Evolutionary conservation across 1,284 basidiomycete species (phyloP), one percentile per base, ranked within the genome.

Genomic region (Omphalotus olearius): DNA sequence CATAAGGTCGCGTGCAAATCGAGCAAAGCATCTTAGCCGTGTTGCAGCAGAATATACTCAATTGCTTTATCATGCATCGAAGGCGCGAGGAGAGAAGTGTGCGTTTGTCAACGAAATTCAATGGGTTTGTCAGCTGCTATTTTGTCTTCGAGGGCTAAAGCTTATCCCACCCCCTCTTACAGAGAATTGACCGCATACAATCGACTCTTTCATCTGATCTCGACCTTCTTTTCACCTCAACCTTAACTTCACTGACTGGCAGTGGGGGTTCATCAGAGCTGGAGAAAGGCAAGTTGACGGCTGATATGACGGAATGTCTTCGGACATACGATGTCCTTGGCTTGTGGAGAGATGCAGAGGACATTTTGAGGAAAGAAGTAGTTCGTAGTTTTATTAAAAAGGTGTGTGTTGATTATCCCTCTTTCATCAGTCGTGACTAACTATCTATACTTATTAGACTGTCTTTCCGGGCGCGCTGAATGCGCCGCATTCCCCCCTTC

Each of bases 11-110:
- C 77, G 78, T 49, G 79, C 76, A 3, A 87, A 82, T 57, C 80
- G 80, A 26, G 86, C 88, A 3, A 97, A 97, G 66, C 85, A 93
- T 61, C 76, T 98, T 3, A 79, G 82, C 13, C 82, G 94, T 45
- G 88, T 94, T 13, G 92, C 93, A 10, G 76, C 85, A 10, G 95
- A 97, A 67, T 97, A 95, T 64, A 91, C 82, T 2, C 93, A 98
- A 64, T 76, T 98, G n/a, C 74, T 93, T 33, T 98, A 98, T 65
- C 88, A 97, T 59, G 79, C 84, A 36, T 79, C 83, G 14, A 95
- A 97, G 65, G 91, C 93, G 14, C 75, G 81, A 9, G 71, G 72
- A 10, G 85, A 92, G 59, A 77, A 79, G 1, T 91, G 91, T 64
- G 76, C 75, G 7, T 93, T 92, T 60, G 82, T 95, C 1, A 79